Conservation (phyloP, 2,329 filamentous ascomycete genomes). For the Amesomyces nigricolor region DNA sequence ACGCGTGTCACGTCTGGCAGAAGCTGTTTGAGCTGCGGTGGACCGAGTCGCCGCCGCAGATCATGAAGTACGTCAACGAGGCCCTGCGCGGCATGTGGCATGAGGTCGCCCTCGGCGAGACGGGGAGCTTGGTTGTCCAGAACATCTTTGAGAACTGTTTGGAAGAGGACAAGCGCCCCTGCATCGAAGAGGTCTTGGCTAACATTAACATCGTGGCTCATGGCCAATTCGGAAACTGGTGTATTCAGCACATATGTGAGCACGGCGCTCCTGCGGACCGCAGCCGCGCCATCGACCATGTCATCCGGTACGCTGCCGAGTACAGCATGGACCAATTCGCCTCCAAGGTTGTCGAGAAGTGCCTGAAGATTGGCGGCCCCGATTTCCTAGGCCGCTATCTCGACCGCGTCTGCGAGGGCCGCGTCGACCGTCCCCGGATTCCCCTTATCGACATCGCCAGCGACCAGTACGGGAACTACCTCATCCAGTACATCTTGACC, state of each 20-base stretch:
- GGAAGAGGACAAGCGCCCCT: constrained; percentile 98
- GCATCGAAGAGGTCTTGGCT: constrained; percentile 89
- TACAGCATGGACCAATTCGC: constrained; percentile 99
- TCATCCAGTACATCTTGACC: constrained; percentile 94
- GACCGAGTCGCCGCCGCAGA: constrained; percentile 89
- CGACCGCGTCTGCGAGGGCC: constrained; percentile 87
- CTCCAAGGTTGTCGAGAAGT: constrained; percentile 98
- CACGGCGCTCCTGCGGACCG: constrained; percentile 88
- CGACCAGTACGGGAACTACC: constrained; percentile 97
- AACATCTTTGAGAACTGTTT: constrained; percentile 99
- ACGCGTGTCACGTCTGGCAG: constrained; percentile 99
- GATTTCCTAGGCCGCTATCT: constrained; percentile 93
- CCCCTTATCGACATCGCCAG: constrained; percentile 96
- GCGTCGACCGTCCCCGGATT: constrained; percentile 85
- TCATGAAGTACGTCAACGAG: constrained; percentile 98
- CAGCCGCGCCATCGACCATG: constrained; percentile 89
- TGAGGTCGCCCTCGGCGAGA: constrained; percentile 93
- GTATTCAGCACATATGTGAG: constrained; percentile 98
- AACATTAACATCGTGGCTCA: constrained; percentile 97
- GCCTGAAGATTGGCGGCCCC: constrained; percentile 86
- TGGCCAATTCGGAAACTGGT: constrained; percentile 99
- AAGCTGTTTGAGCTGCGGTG: constrained; percentile 97
- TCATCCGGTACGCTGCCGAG: constrained; percentile 86
- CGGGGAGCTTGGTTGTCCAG: constrained; percentile 94
- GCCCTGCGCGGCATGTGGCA: constrained; percentile 96